Base-by-base conservation (phyloP, 352 stramenopile genomes). In the Globisporangium rhizosaccharum region DNA sequence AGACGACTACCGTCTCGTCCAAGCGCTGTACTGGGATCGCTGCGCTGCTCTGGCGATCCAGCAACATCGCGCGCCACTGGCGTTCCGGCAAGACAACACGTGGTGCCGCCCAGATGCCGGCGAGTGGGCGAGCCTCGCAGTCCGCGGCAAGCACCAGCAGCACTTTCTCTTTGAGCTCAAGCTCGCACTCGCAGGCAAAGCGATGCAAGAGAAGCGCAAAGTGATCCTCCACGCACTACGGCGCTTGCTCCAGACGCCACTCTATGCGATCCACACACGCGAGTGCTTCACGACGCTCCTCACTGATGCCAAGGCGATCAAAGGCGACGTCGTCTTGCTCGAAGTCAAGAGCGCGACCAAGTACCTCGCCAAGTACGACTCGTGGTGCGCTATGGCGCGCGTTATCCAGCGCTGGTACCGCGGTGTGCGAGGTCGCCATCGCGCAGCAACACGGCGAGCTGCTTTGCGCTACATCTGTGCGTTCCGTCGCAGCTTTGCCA, bases 1-100 rank as follows among this genome's bases (percentile, higher is more conserved):
- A 8, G 14, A n/a, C 11, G 39, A 66, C 42, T 74, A 65, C 54
- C 70, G 81, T 11, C 30, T 85, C 0, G 71, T 93, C 3, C 67
- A 89, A 56, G 73, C 84, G 8, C 56, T 93, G n/a, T 93, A 93
- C 51, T 93, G 84, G 84, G 84, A 93, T 56, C 79, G 82, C 26
- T 93, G 84, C 56, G 79, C 81, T 7, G 84, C 84, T 1, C 48
- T 93, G 0, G 71, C 73, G 15, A 88, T 91, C 44, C 33, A 66
- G 37, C 84, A 93, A 56, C 56, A 73, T 15, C 69, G 84, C 25
- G 45, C 58, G 18, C 60, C 64, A 2, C 52, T 87, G 26, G 73
- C 81, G 1, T 79, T 82, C 51, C 63, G 79, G 6, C 68, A 88
- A 30, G 12, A 58, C 6, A 79, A 72, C 48, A 62, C 89, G 25